Conservation (phyloP, 345 rosid species). For the Eucalyptus brandiana region DNA sequence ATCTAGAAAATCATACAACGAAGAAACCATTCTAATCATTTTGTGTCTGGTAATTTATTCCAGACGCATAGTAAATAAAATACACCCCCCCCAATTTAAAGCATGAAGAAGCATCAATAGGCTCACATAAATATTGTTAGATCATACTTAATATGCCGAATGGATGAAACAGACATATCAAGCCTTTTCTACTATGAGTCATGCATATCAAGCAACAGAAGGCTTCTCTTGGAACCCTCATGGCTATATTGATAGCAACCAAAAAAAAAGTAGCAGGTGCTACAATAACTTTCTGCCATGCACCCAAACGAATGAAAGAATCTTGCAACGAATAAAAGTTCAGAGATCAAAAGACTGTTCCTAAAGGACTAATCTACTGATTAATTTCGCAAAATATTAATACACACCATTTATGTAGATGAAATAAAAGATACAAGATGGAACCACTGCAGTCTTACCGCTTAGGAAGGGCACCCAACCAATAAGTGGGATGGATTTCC, state of each 20-base stretch:
- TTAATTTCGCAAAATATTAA: background rate
- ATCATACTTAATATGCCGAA: background rate
- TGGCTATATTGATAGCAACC: background rate
- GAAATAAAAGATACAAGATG: background rate
- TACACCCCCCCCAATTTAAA: background rate
- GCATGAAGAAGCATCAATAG: background rate
- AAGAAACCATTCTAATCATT: background rate
- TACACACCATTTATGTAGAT: background rate
- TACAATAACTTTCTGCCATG: background rate
- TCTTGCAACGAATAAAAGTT: background rate
- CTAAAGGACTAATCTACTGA: background rate
- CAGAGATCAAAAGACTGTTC: background rate
- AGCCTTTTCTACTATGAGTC: background rate
- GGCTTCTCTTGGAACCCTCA: background rate
- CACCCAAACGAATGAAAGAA: background rate
- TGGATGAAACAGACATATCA: background rate
- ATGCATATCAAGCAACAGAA: background rate
- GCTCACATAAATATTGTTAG: background rate
- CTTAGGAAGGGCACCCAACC: slow-evolving; percentile 73
- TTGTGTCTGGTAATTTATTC: background rate
- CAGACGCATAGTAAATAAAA: background rate
- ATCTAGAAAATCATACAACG: background rate
- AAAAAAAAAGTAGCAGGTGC: background rate
- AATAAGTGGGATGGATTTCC: slow-evolving; percentile 51
- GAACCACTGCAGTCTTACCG: slow-evolving; percentile 29